These are phyloP conservation scores for Eimeria sp. DNA, from an alignment of 169 alveolate species.

Conservation along the genomic window DNA sequence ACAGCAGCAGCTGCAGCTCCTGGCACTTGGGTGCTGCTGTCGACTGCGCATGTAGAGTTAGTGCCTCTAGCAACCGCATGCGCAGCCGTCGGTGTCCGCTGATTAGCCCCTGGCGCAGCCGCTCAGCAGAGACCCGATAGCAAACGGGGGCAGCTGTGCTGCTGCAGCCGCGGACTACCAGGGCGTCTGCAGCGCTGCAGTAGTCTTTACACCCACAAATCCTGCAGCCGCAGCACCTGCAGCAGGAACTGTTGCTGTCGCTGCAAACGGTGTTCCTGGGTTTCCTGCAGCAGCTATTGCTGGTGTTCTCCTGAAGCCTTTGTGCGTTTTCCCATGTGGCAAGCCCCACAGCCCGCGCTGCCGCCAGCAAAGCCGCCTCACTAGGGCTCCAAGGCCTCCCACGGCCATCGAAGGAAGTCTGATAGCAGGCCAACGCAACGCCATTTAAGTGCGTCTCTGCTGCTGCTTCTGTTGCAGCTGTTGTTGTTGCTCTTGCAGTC, in stretches of 20 bases:
- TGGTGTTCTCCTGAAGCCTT: neutral
- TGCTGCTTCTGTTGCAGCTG: neutral
- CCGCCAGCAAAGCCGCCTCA: conserved; percentile 55
- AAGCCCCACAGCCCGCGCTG: conserved; percentile 54
- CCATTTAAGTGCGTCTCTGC: neutral
- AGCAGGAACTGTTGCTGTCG: neutral
- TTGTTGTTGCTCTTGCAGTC: neutral
- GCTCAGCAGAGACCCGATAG: conserved; percentile 33
- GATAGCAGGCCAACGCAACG: neutral
- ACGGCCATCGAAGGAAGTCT: neutral
- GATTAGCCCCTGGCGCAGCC: conserved; percentile 36
- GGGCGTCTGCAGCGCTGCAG: neutral
- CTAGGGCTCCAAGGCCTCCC: conserved; percentile 38
- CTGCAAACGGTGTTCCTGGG: neutral
- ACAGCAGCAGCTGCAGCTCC: conserved; percentile 70
- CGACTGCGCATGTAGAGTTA: conserved; percentile 32
- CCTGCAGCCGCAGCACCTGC: conserved; percentile 37
- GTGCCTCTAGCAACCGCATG: conserved; percentile 39
- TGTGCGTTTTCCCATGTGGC: conserved; percentile 15
- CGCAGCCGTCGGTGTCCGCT: conserved; percentile 19
- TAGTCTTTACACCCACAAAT: neutral
- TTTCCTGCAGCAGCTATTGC: neutral
- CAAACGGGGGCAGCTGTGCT: conserved; percentile 24
- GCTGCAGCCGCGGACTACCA: conserved; percentile 42
- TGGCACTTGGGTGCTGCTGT: conserved; percentile 44